Evolutionary conservation across 164 flowering plant species (phyloP), one percentile per base, ranked within the genome.

Genomic region (Taxillus chinensis): DNA sequence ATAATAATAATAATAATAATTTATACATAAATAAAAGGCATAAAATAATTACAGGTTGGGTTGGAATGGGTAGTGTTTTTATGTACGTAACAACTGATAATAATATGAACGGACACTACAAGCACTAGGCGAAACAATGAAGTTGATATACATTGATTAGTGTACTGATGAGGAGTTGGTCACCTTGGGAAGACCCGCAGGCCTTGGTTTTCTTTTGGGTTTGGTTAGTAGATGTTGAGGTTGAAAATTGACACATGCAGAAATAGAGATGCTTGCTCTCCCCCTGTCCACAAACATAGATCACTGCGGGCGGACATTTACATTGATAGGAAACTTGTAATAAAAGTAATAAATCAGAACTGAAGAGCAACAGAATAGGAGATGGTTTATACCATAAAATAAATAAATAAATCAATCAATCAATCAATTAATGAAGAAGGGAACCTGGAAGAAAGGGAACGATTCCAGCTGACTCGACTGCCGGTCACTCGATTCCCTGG

Each of bases 361-460:
- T 7, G 14, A 5, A n/a, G 37, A 6, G 15, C 13, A 53, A 5
- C 17, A 17, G 5, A 3, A n/a, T n/a, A n/a, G n/a, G n/a, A n/a
- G n/a, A n/a, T n/a, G 13, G 13, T 5, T 7, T 53, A 53, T 7
- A 53, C 8, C 37, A 53, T 5, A 43, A 43, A 43, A 6, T 5
- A 43, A 43, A 43, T 5, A 43, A 43, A 6, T 43, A 43, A 43
- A 43, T 5, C 1, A 43, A 5, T 6, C 2, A 43, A 43, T 43
- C 45, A 43, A 43, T 43, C 45, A 5, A 5, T 5, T 5, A 43
- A 5, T 43, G 45, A 5, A 2, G 10, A 43, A 14, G 13, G 7
- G 17, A 66, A 89, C 98, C 98, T 86, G 71, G 81, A 87, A 16
- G 91, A 87, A 56, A 92, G 93, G 2, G 96, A 82, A 41, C 96